These are phyloP conservation scores for Leccinum ochraceum DNA, from an alignment of 768 basidiomycete species.

Conservation along the genomic window DNA sequence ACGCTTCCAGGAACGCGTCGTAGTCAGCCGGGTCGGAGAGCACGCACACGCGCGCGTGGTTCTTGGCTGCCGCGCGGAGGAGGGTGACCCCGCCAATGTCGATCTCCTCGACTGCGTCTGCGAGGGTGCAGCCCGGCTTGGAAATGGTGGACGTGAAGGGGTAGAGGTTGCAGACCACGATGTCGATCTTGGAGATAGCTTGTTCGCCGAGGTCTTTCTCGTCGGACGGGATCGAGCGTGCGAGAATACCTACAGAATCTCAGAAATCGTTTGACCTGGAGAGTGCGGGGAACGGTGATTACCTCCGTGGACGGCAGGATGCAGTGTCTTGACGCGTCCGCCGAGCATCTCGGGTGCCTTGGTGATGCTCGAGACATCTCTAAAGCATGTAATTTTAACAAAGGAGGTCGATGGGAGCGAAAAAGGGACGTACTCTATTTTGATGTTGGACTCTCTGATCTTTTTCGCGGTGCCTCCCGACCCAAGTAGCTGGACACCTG, in stretches of 20 bases:
- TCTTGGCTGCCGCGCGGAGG: conserved; percentile 96
- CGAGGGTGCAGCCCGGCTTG: conserved; percentile 83
- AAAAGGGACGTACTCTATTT: conserved; percentile 73
- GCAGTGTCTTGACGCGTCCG: conserved; percentile 96
- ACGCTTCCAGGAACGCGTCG: conserved; percentile 73
- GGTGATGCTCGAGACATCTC: conserved; percentile 96
- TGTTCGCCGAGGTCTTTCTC: conserved; percentile 81
- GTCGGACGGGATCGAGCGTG: conserved; percentile 89
- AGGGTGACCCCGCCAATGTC: conserved; percentile 99
- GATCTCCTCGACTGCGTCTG: conserved; percentile 94
- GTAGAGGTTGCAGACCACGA: conserved; percentile 99
- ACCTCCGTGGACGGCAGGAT: conserved; percentile 98
- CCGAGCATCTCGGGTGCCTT: conserved; percentile 99
- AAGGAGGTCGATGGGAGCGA: background rate
- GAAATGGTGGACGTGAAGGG: conserved; percentile 93
- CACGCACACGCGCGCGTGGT: conserved; percentile 90
- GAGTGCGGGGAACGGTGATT: conserved; percentile 10
- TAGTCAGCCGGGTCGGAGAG: conserved; percentile 92
- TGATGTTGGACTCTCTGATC: conserved; percentile 90
- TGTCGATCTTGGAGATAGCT: conserved; percentile 86
- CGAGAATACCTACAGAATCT: conserved; percentile 78
- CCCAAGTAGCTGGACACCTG: conserved; percentile 87
- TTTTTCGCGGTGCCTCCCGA: conserved; percentile 98
- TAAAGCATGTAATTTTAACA: conserved; percentile 34
- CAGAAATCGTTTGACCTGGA: background rate